Conservation (phyloP, 192 early-diverging fungal genomes). For the Coemansia sp. region DNA sequence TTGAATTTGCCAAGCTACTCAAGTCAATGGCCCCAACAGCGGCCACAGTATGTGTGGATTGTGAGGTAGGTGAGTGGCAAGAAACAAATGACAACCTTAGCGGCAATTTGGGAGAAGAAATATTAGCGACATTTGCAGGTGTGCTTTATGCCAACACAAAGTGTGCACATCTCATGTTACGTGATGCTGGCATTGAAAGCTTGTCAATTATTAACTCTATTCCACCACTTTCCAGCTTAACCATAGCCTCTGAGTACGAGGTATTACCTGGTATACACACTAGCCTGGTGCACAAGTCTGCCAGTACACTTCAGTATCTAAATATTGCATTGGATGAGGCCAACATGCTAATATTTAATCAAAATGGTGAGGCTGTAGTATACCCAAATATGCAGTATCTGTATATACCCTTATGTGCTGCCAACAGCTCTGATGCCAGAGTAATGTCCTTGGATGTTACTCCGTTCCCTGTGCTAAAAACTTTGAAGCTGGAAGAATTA, state of each 20-base stretch:
- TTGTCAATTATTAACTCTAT: not conserved
- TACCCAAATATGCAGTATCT: conserved; percentile 4
- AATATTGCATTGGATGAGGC: not conserved
- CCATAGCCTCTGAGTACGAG: not conserved
- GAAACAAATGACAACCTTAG: too few relatives aligned
- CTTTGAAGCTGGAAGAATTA: not conserved
- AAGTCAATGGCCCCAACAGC: not conserved
- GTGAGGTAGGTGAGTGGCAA: too few relatives aligned
- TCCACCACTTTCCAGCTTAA: not conserved
- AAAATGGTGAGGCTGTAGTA: not conserved
- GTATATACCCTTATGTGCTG: not conserved
- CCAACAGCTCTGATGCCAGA: too few relatives aligned
- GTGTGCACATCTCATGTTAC: not conserved
- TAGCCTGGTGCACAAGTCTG: not conserved
- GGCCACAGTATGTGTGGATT: not conserved
- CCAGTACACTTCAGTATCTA: not conserved
- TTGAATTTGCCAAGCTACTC: too few relatives aligned
- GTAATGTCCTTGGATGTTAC: not conserved
- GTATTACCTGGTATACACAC: not conserved
- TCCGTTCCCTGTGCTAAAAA: conserved; percentile 1
- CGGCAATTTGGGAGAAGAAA: too few relatives aligned
- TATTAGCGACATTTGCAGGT: not conserved
- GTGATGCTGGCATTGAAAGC: not conserved
- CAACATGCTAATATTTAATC: not conserved
- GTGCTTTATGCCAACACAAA: not conserved